A percentile compares a stretch with the other conserved stretches of the same genome.
These are phyloP conservation scores for Chenopodium berlandieri DNA, from an alignment of 148 eudicot genomes.

Conservation along the genomic window DNA sequence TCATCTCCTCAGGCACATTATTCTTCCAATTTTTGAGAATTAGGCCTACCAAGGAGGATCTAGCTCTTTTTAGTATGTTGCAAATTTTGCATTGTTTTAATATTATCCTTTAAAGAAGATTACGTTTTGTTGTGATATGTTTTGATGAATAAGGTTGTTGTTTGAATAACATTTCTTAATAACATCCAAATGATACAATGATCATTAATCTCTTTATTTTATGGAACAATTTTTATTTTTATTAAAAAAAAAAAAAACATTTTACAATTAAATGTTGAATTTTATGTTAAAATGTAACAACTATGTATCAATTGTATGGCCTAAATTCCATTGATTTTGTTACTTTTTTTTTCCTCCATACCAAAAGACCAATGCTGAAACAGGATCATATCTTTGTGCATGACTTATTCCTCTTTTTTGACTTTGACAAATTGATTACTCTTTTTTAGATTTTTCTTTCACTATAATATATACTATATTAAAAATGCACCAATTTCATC, in stretches of 20 bases:
- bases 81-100: too few species aligned
- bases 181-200: not conserved
- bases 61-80: too few species aligned
- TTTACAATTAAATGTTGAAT: not conserved
- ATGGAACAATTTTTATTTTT: not conserved
- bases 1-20: too few species aligned
- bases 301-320: not conserved
- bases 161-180: not conserved
- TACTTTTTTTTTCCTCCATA: too few species aligned
- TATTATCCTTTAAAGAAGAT: too few species aligned
- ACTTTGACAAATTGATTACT: not conserved
- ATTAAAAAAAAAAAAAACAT: not conserved
- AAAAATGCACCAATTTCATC: too few species aligned
- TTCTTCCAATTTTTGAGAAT: too few species aligned
- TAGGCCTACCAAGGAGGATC: too few species aligned
- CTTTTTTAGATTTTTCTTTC: too few species aligned
- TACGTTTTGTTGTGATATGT: too few species aligned
- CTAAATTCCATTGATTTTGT: not conserved
- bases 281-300: not conserved
- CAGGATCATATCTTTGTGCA: not conserved
- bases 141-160: too few species aligned
- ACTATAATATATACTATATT: too few species aligned
- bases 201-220: not conserved
- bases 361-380: not conserved
- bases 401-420: constrained; percentile 4